A percentile compares a stretch with the other conserved stretches of the same genome.
These are phyloP conservation scores for Paraurostyla sp. DNA, from an alignment of 73 alveolate species.

Conservation along the genomic window DNA sequence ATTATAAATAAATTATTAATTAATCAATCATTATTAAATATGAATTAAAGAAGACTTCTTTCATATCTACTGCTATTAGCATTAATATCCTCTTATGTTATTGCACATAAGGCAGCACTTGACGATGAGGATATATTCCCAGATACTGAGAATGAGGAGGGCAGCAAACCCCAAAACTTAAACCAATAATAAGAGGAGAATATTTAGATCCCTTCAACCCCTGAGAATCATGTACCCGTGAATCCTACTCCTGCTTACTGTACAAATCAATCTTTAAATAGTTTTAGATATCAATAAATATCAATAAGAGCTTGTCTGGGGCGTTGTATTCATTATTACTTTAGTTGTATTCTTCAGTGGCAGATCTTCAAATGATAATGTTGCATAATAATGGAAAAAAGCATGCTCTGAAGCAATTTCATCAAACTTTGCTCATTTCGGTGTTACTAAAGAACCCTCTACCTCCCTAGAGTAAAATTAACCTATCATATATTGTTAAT, in stretches of 20 bases:
- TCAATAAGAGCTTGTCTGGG: conserved; percentile 25
- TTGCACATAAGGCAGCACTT: conserved; percentile 23
- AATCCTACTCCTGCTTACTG: not conserved
- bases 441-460: conserved; percentile 47
- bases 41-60: not conserved
- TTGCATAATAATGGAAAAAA: conserved; percentile 54
- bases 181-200: not conserved
- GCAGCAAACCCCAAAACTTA: not conserved
- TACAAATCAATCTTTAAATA: not conserved
- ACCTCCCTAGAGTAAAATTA: not conserved
- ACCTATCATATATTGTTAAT: not conserved
- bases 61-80: conserved; percentile 14
- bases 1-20: not conserved
- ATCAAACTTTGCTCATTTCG: conserved; percentile 55
- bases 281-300: conserved; percentile 17
- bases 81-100: not conserved
- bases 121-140: conserved; percentile 18
- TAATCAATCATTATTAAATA: conserved; percentile 31
- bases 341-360: conserved; percentile 30
- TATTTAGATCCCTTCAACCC: conserved; percentile 1
- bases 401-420: conserved; percentile 1
- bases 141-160: not conserved
- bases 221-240: conserved; percentile 42
- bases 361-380: conserved; percentile 18
- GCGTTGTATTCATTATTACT: conserved; percentile 9